Evolutionary conservation across 176 grass and related monocot genomes (phyloP).

Genomic region (Zea luxurians): DNA sequence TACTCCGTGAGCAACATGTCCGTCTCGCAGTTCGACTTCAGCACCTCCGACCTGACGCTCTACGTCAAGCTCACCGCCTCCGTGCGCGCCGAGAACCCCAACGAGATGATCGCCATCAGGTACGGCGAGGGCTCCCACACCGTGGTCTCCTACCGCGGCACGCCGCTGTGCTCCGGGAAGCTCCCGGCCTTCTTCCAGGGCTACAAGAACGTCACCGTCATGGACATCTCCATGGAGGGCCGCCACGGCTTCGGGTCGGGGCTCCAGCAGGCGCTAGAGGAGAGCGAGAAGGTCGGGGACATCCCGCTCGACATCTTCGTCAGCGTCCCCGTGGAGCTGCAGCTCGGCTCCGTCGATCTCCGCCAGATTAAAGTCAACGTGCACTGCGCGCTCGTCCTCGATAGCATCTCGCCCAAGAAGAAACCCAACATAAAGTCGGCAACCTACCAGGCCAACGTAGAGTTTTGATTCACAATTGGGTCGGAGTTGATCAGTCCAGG

Average conservation of each 20-base stretch:
- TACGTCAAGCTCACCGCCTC: constrained; percentile 58
- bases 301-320: constrained; percentile 73
- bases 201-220: constrained; percentile 65
- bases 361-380: constrained; percentile 53
- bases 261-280: constrained; percentile 59
- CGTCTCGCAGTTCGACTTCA: constrained; percentile 61
- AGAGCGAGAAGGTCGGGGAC: constrained; percentile 56
- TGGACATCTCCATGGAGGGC: constrained; percentile 71
- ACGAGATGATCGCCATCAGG: constrained; percentile 69
- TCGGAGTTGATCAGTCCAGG: not conserved
- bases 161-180: constrained; percentile 55
- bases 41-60: constrained; percentile 54
- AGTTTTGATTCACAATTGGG: constrained; percentile 34
- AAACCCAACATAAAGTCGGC: constrained; percentile 66
- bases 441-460: constrained; percentile 56
- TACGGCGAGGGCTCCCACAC: constrained; percentile 56
- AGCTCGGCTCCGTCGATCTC: constrained; percentile 10
- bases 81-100: constrained; percentile 79
- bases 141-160: constrained; percentile 60
- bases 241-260: constrained; percentile 41
- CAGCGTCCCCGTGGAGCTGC: constrained; percentile 56
- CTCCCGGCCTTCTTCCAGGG: constrained; percentile 77
- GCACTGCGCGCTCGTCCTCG: constrained; percentile 69
- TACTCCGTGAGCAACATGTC: constrained; percentile 78
- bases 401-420: constrained; percentile 71